Percentiles rank a stretch among this genome's conserved stretches.
Evolutionary conservation across 257 asterid genomes (phyloP).

Genomic region (Craterostigma plantagineum): DNA sequence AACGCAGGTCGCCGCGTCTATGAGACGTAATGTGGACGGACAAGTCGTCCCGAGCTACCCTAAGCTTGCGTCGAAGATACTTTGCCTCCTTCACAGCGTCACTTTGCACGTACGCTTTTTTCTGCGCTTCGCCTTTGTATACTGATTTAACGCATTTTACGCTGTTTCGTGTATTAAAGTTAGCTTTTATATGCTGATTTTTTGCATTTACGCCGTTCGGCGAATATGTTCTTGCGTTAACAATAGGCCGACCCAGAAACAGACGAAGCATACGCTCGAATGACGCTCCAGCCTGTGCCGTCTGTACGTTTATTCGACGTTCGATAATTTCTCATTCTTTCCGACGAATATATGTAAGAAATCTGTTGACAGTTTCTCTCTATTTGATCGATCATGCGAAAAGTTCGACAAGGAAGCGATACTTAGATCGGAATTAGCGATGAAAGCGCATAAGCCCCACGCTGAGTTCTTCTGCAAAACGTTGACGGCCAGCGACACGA

Average conservation of each 20-base stretch:
- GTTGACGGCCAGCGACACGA: constrained; percentile 91
- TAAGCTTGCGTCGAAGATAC: constrained; percentile 72
- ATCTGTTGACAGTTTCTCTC: not conserved
- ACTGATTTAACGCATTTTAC: not conserved
- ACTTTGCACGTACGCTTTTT: constrained; percentile 43
- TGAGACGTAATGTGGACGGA: constrained; percentile 70
- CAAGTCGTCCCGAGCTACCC: constrained; percentile 84
- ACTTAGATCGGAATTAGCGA: constrained; percentile 69
- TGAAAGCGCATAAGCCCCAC: constrained; percentile 57
- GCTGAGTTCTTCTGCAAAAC: constrained; percentile 91
- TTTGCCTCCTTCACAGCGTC: constrained; percentile 72
- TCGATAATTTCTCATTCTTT: not conserved
- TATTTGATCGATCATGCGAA: constrained; percentile 7
- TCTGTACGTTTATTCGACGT: constrained; percentile 24
- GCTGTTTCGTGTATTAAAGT: too few relatives aligned
- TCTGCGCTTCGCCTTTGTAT: constrained; percentile 5
- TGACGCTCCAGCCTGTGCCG: constrained; percentile 89
- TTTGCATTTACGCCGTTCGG: constrained; percentile 5
- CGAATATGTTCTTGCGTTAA: constrained; percentile 3
- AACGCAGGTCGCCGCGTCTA: constrained; percentile 81
- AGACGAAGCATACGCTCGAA: constrained; percentile 86
- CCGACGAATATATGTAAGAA: not conserved
- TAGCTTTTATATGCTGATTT: too few relatives aligned
- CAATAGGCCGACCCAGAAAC: constrained; percentile 89
- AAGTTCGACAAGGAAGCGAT: constrained; percentile 95